Evolutionary conservation across 2,329 filamentous ascomycete species (phyloP).

Genomic region (Botrytis galanthina): DNA sequence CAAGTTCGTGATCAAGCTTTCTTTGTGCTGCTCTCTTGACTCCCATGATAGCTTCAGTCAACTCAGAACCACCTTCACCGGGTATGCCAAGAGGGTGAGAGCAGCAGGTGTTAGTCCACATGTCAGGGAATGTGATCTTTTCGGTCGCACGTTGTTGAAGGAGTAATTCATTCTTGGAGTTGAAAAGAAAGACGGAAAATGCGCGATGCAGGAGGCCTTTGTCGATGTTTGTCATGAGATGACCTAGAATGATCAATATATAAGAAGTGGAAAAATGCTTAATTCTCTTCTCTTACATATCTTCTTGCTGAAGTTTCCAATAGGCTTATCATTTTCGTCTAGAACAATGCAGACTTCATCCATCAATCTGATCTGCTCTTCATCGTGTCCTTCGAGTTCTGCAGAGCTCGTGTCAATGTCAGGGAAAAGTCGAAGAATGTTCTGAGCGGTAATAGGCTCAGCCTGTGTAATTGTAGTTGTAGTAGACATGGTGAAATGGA

Average conservation of each 20-base stretch:
- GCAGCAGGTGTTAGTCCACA: conserved; percentile 99
- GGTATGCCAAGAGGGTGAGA: conserved; percentile 93
- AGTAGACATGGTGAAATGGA: conserved; percentile 34
- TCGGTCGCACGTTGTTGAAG: conserved; percentile 93
- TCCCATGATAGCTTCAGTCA: conserved; percentile 76
- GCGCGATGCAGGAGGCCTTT: conserved; percentile 93
- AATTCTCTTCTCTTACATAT: conserved; percentile 67
- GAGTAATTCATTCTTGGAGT: conserved; percentile 86
- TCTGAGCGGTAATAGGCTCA: conserved; percentile 75
- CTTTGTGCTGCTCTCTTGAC: conserved; percentile 90
- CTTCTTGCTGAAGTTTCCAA: conserved; percentile 98
- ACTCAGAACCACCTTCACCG: conserved; percentile 80
- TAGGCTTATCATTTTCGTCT: conserved; percentile 86
- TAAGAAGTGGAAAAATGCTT: conserved; percentile 14
- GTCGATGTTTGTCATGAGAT: conserved; percentile 98
- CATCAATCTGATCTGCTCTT: conserved; percentile 97
- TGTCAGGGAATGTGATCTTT: conserved; percentile 98
- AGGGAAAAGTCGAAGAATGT: conserved; percentile 83
- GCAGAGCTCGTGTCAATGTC: conserved; percentile 70
- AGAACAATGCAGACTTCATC: conserved; percentile 98
- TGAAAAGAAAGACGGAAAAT: conserved; percentile 97
- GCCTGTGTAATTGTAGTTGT: conserved; percentile 47
- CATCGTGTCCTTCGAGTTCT: conserved; percentile 88
- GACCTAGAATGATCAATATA: conserved; percentile 57
- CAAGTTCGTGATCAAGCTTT: conserved; percentile 92